phyloP scores from a whole-genome alignment of 176 grass and related monocot species.

The Eremochloa ophiuroides region DNA sequence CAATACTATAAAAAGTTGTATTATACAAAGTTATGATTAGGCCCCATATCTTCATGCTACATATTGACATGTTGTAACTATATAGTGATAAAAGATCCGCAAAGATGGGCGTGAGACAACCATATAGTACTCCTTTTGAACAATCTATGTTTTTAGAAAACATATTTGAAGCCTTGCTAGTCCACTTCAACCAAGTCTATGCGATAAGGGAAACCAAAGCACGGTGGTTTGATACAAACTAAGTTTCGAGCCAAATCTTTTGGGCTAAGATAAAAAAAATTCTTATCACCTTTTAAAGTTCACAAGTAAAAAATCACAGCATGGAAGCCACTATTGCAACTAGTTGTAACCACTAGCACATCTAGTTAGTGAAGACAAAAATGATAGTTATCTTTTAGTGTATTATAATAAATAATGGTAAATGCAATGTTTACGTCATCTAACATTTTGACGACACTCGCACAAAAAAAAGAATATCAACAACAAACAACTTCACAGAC shows the following conservation, averaged over 20 bases:
- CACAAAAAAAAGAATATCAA: not conserved
- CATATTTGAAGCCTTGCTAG: not conserved
- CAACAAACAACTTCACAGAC: not conserved
- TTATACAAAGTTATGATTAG: not conserved
- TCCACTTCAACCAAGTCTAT: not conserved
- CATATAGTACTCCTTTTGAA: too few relatives aligned
- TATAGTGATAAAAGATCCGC: not conserved
- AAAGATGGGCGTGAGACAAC: not conserved
- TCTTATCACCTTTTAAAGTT: not conserved
- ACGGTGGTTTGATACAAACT: not conserved
- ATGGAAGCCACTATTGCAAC: not conserved
- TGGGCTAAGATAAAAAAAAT: not conserved
- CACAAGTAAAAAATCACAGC: not conserved
- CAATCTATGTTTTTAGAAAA: not conserved
- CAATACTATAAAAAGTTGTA: not conserved
- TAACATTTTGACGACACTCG: not conserved
- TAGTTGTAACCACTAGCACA: not conserved
- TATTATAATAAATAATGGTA: not conserved
- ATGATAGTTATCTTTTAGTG: not conserved
- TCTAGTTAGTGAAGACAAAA: not conserved
- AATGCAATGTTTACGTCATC: not conserved
- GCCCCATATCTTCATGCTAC: not conserved
- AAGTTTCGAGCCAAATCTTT: not conserved
- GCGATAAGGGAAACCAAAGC: too few relatives aligned
- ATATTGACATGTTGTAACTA: not conserved